Evolutionary conservation across 2,329 filamentous ascomycete genomes (phyloP).

Genomic region (Colletotrichum lentis): DNA sequence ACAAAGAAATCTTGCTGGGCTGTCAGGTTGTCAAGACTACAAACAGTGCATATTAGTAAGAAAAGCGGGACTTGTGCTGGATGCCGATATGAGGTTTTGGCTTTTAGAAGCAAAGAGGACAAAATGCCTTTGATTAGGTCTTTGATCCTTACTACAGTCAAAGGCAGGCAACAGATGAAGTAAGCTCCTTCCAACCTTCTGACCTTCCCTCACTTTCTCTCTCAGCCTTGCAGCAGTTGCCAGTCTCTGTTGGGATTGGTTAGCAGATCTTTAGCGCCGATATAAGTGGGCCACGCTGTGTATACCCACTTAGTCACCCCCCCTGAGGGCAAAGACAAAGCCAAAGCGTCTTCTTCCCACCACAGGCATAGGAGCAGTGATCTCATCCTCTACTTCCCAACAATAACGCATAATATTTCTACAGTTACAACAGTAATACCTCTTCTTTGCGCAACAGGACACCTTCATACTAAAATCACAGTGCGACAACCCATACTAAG

Average conservation of each 20-base stretch:
- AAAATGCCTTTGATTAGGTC: not conserved
- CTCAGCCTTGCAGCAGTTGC: conserved; percentile 35
- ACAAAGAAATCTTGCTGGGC: not conserved
- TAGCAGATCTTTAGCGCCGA: not conserved
- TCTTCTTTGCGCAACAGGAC: not conserved
- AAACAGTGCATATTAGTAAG: not conserved
- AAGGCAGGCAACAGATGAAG: conserved; percentile 2
- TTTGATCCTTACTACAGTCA: not conserved
- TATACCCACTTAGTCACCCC: conserved; percentile 5
- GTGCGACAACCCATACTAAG: not conserved
- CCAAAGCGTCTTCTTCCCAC: conserved; percentile 23
- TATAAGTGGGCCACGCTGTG: not conserved
- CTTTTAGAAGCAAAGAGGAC: no score
- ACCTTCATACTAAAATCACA: not conserved
- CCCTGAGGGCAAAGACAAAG: conserved; percentile 9
- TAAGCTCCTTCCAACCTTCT: conserved; percentile 4
- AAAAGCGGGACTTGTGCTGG: not conserved
- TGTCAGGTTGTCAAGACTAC: no score
- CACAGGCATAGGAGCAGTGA: not conserved
- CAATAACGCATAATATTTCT: not conserved
- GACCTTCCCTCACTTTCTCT: conserved; percentile 3
- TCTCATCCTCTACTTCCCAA: conserved; percentile 10
- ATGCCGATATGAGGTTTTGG: not conserved
- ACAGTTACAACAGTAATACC: conserved; percentile 4
- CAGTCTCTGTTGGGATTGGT: conserved; percentile 24